phyloP scores from a whole-genome alignment of 2,329 filamentous ascomycete genomes.

The Aspergillus sp. region DNA sequence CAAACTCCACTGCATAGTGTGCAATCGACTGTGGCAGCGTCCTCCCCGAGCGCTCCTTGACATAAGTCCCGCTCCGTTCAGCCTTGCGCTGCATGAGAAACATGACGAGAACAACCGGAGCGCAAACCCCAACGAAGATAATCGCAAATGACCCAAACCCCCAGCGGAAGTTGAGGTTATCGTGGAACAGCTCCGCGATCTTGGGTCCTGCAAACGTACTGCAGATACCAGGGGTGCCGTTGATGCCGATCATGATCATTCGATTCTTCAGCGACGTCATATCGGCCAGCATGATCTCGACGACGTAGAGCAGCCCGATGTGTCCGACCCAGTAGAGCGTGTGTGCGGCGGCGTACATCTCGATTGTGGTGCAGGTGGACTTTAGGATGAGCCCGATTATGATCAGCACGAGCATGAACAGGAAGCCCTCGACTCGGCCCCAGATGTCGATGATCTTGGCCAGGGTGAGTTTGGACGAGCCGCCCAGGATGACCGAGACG shows the following conservation, averaged over 20 bases:
- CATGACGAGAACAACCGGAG: not conserved
- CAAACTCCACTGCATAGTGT: too few species aligned
- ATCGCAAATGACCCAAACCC: conserved; percentile 63
- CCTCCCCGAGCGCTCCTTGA: conserved; percentile 1
- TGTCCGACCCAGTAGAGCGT: conserved; percentile 58
- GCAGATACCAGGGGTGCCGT: conserved; percentile 60
- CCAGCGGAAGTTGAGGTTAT: conserved; percentile 59
- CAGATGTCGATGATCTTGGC: conserved; percentile 64
- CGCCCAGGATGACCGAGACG: conserved; percentile 56
- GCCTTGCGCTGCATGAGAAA: not conserved
- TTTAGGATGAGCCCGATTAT: conserved; percentile 56
- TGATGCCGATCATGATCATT: conserved; percentile 59
- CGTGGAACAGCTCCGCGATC: conserved; percentile 53
- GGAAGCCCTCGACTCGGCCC: conserved; percentile 60
- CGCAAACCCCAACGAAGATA: conserved; percentile 31
- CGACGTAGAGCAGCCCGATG: conserved; percentile 55
- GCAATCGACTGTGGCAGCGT: conserved; percentile 7
- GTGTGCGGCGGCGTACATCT: conserved; percentile 62
- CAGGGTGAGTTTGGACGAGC: conserved; percentile 58
- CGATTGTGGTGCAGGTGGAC: conserved; percentile 59
- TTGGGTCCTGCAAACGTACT: conserved; percentile 51
- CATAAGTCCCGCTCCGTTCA: not conserved
- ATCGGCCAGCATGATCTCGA: conserved; percentile 62
- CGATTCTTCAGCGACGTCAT: conserved; percentile 61
- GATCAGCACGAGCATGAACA: conserved; percentile 1